Percentiles rank a stretch among this genome's conserved stretches.
phyloP scores from a whole-genome alignment of 192 early-diverging fungal species.

The Jimgerdemannia flammicorona region DNA sequence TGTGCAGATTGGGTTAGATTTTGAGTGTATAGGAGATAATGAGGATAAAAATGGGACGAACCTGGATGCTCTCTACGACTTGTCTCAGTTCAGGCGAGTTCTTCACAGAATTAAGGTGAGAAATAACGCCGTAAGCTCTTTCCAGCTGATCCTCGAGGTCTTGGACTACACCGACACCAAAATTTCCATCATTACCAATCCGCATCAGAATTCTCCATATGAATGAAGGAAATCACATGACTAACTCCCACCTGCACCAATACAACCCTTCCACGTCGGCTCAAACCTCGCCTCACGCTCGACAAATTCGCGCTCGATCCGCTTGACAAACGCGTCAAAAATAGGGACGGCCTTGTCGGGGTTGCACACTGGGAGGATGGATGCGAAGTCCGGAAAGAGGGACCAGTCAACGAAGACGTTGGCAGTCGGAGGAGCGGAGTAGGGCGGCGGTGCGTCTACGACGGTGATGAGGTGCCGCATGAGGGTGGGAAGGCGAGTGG shows the following conservation, averaged over 20 bases:
- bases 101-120: conserved; percentile 50
- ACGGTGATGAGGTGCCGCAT: not conserved
- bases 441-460: not conserved
- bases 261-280: conserved; percentile 53
- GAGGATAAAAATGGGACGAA: not conserved
- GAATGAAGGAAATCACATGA: not conserved
- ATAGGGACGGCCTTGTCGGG: conserved; percentile 41
- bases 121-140: conserved; percentile 41
- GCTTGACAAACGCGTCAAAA: conserved; percentile 32
- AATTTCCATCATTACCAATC: not conserved
- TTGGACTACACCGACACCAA: conserved; percentile 23
- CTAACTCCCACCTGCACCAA: conserved; percentile 37
- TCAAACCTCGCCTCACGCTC: conserved; percentile 36
- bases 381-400: conserved; percentile 48
- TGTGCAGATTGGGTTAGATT: too few species aligned
- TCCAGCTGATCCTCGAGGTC: conserved; percentile 46
- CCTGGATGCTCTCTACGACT: conserved; percentile 42
- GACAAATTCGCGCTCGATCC: conserved; percentile 37
- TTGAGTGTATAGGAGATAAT: not conserved
- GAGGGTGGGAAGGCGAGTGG: not conserved
- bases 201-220: not conserved
- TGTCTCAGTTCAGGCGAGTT: conserved; percentile 45
- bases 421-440: not conserved
- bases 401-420: conserved; percentile 38
- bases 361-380: conserved; percentile 19